Evolutionary conservation across 495 filamentous ascomycete species (phyloP).

Genomic region (Staphylotrichum tortipilum): DNA sequence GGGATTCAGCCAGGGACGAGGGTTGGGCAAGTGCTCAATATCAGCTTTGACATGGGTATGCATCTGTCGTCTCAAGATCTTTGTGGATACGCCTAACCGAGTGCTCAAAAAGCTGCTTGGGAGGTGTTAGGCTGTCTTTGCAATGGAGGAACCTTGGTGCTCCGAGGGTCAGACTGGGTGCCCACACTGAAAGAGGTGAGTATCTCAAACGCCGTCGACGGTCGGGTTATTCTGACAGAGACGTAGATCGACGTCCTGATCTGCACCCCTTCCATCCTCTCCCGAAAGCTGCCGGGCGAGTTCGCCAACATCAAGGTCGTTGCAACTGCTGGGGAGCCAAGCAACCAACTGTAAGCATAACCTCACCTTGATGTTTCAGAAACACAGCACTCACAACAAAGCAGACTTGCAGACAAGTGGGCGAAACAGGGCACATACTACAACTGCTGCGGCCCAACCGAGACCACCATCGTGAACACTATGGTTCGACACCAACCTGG

Average conservation of each 20-base stretch:
- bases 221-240: background rate
- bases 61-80: background rate
- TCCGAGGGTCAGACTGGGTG: background rate
- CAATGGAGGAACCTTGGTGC: conserved; percentile 30
- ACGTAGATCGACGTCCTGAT: conserved; percentile 25
- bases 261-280: conserved; percentile 26
- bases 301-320: conserved; percentile 31
- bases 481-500: conserved; percentile 25
- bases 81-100: background rate
- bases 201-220: background rate
- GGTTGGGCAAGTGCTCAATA: conserved; percentile 29
- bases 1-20: conserved; percentile 28
- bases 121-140: conserved; percentile 31
- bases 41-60: conserved; percentile 37
- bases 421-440: conserved; percentile 21
- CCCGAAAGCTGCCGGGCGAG: conserved; percentile 16
- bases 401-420: conserved; percentile 23
- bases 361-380: too few species aligned
- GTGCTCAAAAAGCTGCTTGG: conserved; percentile 32
- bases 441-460: conserved; percentile 35
- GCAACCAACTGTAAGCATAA: conserved; percentile 11
- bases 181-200: background rate
- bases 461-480: conserved; percentile 33
- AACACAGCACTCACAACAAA: too few species aligned
- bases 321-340: conserved; percentile 27